A percentile compares a stretch with the other conserved stretches of the same genome.
These are phyloP conservation scores for Coniferiporia sulphurascens DNA, from an alignment of 1,284 basidiomycete genomes.

Conservation along the genomic window DNA sequence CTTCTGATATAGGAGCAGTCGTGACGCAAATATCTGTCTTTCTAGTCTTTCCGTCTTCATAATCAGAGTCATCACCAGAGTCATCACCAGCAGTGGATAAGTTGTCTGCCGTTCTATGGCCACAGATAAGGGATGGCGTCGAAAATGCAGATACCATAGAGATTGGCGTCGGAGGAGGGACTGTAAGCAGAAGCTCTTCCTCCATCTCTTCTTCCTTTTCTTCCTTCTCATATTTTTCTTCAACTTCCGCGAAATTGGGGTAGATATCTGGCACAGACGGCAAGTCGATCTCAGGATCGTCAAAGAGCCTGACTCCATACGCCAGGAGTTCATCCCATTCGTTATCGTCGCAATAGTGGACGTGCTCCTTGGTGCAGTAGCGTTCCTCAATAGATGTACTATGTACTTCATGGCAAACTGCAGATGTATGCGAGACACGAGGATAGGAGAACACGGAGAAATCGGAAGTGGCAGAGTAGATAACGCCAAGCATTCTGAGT, in stretches of 20 bases:
- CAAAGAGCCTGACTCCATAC: slow-evolving; percentile 6
- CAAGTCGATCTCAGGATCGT: slow-evolving; percentile 10
- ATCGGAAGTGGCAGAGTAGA: slow-evolving; percentile 16
- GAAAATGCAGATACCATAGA: slow-evolving; percentile 10
- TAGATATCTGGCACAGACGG: not conserved
- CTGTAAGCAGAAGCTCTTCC: not conserved
- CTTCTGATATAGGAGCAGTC: not conserved
- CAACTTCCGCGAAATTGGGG: not conserved
- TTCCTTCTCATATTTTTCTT: not conserved
- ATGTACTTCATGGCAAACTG: slow-evolving; percentile 15
- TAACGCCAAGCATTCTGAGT: slow-evolving; percentile 14
- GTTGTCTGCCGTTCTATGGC: slow-evolving; percentile 1
- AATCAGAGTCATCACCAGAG: slow-evolving; percentile 11
- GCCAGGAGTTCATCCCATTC: slow-evolving; percentile 16
- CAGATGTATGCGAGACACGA: slow-evolving; percentile 2
- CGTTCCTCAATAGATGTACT: slow-evolving; percentile 17
- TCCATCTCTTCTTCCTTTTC: slow-evolving; percentile 4
- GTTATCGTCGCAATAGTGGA: slow-evolving; percentile 9
- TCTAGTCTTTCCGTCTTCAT: not conserved
- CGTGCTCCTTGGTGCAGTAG: slow-evolving; percentile 16
- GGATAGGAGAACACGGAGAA: slow-evolving; percentile 19
- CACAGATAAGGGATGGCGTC: slow-evolving; percentile 13
- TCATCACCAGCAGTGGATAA: not conserved
- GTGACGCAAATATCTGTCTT: not conserved
- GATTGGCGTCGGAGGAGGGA: slow-evolving; percentile 14